These are phyloP conservation scores for Cystobasidium pallidum DNA, from an alignment of 1,284 basidiomycete species.

Conservation along the genomic window DNA sequence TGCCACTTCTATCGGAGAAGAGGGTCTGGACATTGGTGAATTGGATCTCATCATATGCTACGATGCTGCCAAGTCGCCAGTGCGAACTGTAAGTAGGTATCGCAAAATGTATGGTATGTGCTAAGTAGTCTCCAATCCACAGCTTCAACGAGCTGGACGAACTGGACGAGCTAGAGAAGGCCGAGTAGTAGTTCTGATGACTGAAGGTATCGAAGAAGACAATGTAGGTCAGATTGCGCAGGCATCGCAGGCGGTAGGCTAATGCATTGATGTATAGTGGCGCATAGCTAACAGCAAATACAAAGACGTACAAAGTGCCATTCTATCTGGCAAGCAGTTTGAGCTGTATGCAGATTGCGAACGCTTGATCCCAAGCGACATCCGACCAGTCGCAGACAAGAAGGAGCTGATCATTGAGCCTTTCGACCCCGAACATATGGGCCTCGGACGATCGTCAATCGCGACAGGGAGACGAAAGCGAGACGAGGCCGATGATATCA, in stretches of 20 bases:
- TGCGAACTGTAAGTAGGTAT: slow-evolving; percentile 76
- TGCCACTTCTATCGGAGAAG: slow-evolving; percentile 95
- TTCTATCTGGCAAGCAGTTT: slow-evolving; percentile 80
- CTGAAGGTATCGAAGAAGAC: slow-evolving; percentile 84
- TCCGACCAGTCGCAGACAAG: slow-evolving; percentile 77
- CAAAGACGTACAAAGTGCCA: slow-evolving; percentile 84
- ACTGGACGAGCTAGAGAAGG: slow-evolving; percentile 93
- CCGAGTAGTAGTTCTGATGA: slow-evolving; percentile 86
- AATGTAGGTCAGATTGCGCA: slow-evolving; percentile 59
- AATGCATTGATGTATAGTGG: slow-evolving; percentile 59
- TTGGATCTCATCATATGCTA: slow-evolving; percentile 98
- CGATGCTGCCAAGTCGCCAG: slow-evolving; percentile 93
- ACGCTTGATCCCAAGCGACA: slow-evolving; percentile 76
- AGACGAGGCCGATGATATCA: slow-evolving; percentile 38
- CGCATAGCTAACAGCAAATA: slow-evolving; percentile 86
- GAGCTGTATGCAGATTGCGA: slow-evolving; percentile 91
- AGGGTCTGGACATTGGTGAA: slow-evolving; percentile 98
- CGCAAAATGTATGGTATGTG: neutral
- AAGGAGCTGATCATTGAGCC: slow-evolving; percentile 65
- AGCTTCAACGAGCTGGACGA: slow-evolving; percentile 94
- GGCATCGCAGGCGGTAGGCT: neutral
- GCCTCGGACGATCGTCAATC: slow-evolving; percentile 44
- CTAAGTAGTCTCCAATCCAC: slow-evolving; percentile 1
- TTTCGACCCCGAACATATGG: slow-evolving; percentile 54
- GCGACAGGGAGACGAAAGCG: slow-evolving; percentile 44